Percentiles rank a stretch among this genome's conserved stretches.
Conservation (phyloP, 2,329 filamentous ascomycete genomes). For the Penicillium oxalicum region DNA sequence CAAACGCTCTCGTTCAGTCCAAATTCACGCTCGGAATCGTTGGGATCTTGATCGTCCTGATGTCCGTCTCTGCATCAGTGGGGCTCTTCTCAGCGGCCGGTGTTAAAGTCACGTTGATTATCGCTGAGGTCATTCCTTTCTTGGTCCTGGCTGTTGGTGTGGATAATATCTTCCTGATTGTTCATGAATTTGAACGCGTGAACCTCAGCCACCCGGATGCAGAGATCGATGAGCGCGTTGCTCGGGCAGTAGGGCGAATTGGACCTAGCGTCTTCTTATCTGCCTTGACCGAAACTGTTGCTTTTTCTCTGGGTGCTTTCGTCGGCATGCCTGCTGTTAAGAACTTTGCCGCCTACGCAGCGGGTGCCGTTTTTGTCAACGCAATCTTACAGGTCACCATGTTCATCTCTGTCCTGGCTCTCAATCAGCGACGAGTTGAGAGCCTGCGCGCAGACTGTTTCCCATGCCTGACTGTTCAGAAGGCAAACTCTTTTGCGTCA, state of each 20-base stretch:
- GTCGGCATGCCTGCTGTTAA: slow-evolving; percentile 97
- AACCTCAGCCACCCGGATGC: slow-evolving; percentile 89
- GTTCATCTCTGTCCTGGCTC: slow-evolving; percentile 84
- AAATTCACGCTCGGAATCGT: slow-evolving; percentile 95
- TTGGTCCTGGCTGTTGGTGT: slow-evolving; percentile 93
- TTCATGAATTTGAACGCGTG: slow-evolving; percentile 94
- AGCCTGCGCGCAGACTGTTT: slow-evolving; percentile 84
- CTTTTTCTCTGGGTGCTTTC: slow-evolving; percentile 85
- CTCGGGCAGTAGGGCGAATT: slow-evolving; percentile 87
- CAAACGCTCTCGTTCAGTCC: slow-evolving; percentile 82
- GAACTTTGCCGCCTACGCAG: slow-evolving; percentile 95
- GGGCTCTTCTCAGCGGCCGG: slow-evolving; percentile 88
- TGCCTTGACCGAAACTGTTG: slow-evolving; percentile 87
- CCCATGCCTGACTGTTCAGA: slow-evolving; percentile 77
- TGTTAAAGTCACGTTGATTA: slow-evolving; percentile 93
- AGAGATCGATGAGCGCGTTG: slow-evolving; percentile 76
- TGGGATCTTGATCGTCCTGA: slow-evolving; percentile 89
- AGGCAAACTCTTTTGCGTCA: slow-evolving; percentile 60
- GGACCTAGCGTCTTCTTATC: slow-evolving; percentile 94
- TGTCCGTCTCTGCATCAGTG: slow-evolving; percentile 94
- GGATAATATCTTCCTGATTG: slow-evolving; percentile 97
- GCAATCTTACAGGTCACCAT: slow-evolving; percentile 95
- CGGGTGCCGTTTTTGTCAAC: slow-evolving; percentile 94
- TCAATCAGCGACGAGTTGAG: slow-evolving; percentile 89
- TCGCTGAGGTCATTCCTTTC: slow-evolving; percentile 97